Evolutionary conservation across 208 protist genomes (phyloP), one percentile per base, ranked within the genome.

Genomic region (Chromosphaera perkinsii): DNA sequence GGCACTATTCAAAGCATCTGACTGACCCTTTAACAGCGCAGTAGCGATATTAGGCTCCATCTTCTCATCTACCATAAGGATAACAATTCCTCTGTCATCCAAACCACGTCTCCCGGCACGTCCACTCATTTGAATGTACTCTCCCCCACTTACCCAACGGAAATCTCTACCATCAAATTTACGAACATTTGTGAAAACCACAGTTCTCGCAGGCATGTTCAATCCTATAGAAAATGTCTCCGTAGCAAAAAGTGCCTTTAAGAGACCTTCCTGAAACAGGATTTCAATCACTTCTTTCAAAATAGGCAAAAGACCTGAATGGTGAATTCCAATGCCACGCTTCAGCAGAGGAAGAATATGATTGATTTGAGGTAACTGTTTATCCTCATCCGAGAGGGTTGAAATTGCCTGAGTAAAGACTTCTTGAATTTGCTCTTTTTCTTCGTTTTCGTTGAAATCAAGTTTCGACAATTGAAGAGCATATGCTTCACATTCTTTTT

Each of bases 91-190:
- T 17, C 43, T 9, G 12, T 55, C 49, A 47, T 57, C 48, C 0
- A 99, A 79, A n/a, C 97, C 97, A 83, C 98, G 90, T 51, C 98
- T 85, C 36, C 98, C 97, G 10, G 98, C 98, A 64, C 98, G 87
- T n/a, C 98, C 97, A 36, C 82, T 92, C 97, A 99, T 99, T 78
- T 99, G 95, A 71, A 98, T 98, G 76, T 98, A 99, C 83, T 99
- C 96, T 37, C 95, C 97, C 3, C 89, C 85, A 1, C 84, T 88
- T 3, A 72, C 52, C 65, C 89, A 91, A 29, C 96, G 86, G 55
- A 91, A 94, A 36, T 89, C 80, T 51, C 91, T 84, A 35, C 66
- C 97, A 76, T 99, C 97, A 74, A 95, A 99, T 77, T 99, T 99
- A 54, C 95, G 89, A 1, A 98, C 84, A 9, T 83, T 80, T 7